Base-by-base conservation (phyloP, 805 yeast species). In the Nakazawaea wyomingensis region DNA sequence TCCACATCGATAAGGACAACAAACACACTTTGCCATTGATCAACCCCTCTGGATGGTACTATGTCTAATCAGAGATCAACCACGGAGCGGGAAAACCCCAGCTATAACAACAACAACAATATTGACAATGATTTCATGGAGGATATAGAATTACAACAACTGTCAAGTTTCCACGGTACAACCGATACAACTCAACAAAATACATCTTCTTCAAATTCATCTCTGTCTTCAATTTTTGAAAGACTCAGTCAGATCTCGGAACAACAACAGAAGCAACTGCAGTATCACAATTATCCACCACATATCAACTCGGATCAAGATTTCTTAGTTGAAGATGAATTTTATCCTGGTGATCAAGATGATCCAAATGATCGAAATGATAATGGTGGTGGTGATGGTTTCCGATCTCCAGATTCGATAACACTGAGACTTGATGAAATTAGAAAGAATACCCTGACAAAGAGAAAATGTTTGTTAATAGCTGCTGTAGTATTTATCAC, bases 181-280 rank as follows among this genome's bases (percentile, higher is more conserved):
- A 5, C n/a, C 9, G 20, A 11, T 21, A 26, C 17, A 11, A 20
- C 4, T 32, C n/a, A 28, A 6, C 8, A 14, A 3, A 4, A 29
- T 13, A 26, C 14, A 9, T 37, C 37, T 11, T 29, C 41, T 7
- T 31, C 43, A 20, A 20, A 29, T 17, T 45, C 48, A 13, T 38
- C 32, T n/a, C 41, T 46, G 34, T 45, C 50, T 7, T 37, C 41
- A 20, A 42, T 46, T 4, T 44, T 51, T 2, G 53, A 51, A 31
- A 39, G 29, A 17, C 41, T 51, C 20, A 48, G 38, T 33, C 34
- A 45, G 43, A 54, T 11, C 64, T 66, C 56, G 51, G 70, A 18
- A 10, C 14, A 2, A 11, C 32, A 29, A 48, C 50, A 29, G 50
- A 52, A 9, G 40, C 54, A 30, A 54, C 54, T 5, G 38, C 46